Conservation (phyloP, 257 asterid genomes). For the Gardenia jasminoides region DNA sequence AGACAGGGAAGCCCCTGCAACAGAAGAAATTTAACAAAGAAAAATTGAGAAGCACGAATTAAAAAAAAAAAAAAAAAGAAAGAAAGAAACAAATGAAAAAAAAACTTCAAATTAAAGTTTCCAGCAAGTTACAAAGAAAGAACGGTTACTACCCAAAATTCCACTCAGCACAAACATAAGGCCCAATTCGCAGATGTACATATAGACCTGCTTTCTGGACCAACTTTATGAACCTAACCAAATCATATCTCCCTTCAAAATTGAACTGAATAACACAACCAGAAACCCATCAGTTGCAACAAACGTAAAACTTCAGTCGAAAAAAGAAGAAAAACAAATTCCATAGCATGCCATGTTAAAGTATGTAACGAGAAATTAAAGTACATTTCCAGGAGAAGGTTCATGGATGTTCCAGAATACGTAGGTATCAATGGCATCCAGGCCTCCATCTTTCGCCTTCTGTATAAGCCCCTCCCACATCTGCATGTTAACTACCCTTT, state of each 20-base stretch:
- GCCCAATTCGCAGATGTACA: conserved; percentile 88
- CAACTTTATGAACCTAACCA: conserved; percentile 74
- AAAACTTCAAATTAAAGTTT: not conserved
- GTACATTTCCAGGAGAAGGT: conserved; percentile 88
- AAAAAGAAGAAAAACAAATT: not conserved
- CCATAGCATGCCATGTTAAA: not conserved
- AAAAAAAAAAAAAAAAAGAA: too few species aligned
- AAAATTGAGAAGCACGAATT: not conserved
- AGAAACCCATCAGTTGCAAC: not conserved
- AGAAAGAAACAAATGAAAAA: too few species aligned
- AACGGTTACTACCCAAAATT: conserved; percentile 69
- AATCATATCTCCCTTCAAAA: conserved; percentile 79
- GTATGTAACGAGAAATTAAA: conserved; percentile 3
- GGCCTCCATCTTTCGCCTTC: conserved; percentile 94
- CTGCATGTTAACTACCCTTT: conserved; percentile 46
- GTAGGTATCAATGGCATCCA: conserved; percentile 85
- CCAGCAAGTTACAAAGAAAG: not conserved
- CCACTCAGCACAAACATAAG: conserved; percentile 98
- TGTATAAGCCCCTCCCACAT: conserved; percentile 96
- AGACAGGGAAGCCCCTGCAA: conserved; percentile 93
- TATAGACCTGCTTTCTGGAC: conserved; percentile 83
- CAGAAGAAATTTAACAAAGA: conserved; percentile 4
- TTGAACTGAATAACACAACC: conserved; percentile 52
- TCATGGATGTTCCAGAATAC: conserved; percentile 94
- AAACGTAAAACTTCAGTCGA: not conserved